Evolutionary conservation across 2,329 filamentous ascomycete genomes (phyloP).

Genomic region (Metarhizium brunneum): DNA sequence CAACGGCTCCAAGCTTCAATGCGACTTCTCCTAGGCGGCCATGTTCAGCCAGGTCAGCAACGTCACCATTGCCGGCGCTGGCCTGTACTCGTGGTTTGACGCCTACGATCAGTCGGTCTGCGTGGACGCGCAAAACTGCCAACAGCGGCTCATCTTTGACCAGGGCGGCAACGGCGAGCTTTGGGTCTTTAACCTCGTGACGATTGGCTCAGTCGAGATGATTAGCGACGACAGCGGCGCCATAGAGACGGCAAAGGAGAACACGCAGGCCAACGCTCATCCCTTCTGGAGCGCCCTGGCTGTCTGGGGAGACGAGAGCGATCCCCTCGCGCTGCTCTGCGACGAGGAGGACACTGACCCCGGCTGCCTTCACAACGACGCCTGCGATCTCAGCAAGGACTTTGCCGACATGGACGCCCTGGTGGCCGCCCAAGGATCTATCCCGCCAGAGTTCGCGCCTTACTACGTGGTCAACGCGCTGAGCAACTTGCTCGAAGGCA

Average conservation of each 20-base stretch:
- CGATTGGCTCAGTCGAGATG: constrained; percentile 18
- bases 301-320: neutral
- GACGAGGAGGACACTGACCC: neutral
- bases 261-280: neutral
- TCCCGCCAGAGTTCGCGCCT: neutral
- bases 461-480: neutral
- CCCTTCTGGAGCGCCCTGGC: neutral
- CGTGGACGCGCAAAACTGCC: constrained; percentile 10
- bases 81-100: constrained; percentile 18
- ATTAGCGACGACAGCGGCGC: constrained; percentile 10
- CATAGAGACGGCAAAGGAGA: neutral
- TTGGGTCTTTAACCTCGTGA: constrained; percentile 16
- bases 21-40: constrained; percentile 16
- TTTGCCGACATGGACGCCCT: constrained; percentile 1
- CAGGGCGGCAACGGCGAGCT: constrained; percentile 11
- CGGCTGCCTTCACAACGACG: neutral
- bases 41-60: constrained; percentile 8
- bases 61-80: constrained; percentile 15
- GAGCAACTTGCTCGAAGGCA: neutral
- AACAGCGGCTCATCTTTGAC: constrained; percentile 11
- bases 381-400: constrained; percentile 1
- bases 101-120: neutral
- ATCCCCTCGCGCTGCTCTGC: neutral
- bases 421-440: neutral
- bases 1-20: neutral